phyloP scores from a whole-genome alignment of 1,284 basidiomycete genomes.

The Cutaneotrichosporon dermatis region DNA sequence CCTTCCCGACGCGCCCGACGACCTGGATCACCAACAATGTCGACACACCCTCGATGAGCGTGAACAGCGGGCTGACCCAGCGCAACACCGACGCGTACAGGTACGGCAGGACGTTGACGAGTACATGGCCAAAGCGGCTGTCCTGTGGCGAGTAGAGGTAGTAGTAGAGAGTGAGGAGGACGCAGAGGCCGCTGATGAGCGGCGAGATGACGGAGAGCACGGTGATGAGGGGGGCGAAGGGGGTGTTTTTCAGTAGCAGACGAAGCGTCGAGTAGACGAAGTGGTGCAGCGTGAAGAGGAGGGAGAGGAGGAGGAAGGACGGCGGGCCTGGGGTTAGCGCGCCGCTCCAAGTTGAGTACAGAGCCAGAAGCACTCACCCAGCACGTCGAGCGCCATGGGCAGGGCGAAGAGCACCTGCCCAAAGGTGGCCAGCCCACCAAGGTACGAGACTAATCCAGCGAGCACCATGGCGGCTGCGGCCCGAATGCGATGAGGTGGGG shows the following conservation, averaged over 20 bases:
- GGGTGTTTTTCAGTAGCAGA: constrained; percentile 43
- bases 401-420: constrained; percentile 43
- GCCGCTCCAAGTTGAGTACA: no score
- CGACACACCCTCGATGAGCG: constrained; percentile 45
- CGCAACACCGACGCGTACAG: constrained; percentile 45
- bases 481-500: neutral
- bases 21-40: constrained; percentile 48
- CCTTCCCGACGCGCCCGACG: constrained; percentile 46
- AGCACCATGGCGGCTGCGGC: constrained; percentile 7
- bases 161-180: constrained; percentile 39
- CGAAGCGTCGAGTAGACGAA: constrained; percentile 46
- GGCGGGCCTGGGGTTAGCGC: constrained; percentile 37
- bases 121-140: constrained; percentile 22
- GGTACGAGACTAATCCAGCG: constrained; percentile 26
- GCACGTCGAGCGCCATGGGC: constrained; percentile 43
- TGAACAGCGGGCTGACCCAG: constrained; percentile 47
- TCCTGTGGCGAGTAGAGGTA: constrained; percentile 35
- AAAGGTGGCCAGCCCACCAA: constrained; percentile 44
- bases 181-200: constrained; percentile 35
- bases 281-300: constrained; percentile 47
- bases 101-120: constrained; percentile 45
- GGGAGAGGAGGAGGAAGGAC: constrained; percentile 49
- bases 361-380: constrained; percentile 28
- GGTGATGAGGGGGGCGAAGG: constrained; percentile 41
- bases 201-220: constrained; percentile 44